phyloP scores from a whole-genome alignment of 1,139 yeast species.

The Magnusiomyces starmeri region DNA sequence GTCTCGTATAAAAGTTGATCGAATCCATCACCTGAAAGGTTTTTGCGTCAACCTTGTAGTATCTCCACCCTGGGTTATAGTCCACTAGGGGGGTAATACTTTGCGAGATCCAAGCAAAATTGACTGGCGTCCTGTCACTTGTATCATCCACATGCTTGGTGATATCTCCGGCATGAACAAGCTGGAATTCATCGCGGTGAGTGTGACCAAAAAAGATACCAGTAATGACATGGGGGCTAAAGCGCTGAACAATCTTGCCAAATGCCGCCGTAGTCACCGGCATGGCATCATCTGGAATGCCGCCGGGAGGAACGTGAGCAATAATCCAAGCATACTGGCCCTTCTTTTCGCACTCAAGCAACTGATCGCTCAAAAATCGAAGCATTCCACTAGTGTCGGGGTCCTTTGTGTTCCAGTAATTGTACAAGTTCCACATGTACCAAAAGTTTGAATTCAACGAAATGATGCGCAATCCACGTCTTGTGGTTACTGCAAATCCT shows the following conservation, averaged over 20 bases:
- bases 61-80: conserved; percentile 65
- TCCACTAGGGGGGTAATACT: conserved; percentile 56
- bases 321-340: conserved; percentile 60
- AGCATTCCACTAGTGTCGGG: conserved; percentile 56
- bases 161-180: conserved; percentile 41
- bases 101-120: conserved; percentile 59
- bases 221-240: conserved; percentile 58
- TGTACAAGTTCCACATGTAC: conserved; percentile 52
- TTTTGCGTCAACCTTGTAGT: conserved; percentile 58
- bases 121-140: conserved; percentile 41
- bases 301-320: conserved; percentile 51
- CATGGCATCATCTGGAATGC: conserved; percentile 42
- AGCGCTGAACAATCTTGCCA: conserved; percentile 53
- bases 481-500: conserved; percentile 53
- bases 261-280: conserved; percentile 57
- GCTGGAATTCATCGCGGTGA: conserved; percentile 59
- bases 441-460: conserved; percentile 55
- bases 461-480: conserved; percentile 49
- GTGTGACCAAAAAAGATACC: conserved; percentile 68
- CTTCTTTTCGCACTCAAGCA: conserved; percentile 45
- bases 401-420: conserved; percentile 47
- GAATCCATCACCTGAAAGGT: conserved; percentile 58
- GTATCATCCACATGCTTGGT: conserved; percentile 23
- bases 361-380: conserved; percentile 49
- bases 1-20: conserved; percentile 43